Base-by-base conservation (phyloP, 2,329 filamentous ascomycete genomes). In the Cordyceps tenuipes region DNA sequence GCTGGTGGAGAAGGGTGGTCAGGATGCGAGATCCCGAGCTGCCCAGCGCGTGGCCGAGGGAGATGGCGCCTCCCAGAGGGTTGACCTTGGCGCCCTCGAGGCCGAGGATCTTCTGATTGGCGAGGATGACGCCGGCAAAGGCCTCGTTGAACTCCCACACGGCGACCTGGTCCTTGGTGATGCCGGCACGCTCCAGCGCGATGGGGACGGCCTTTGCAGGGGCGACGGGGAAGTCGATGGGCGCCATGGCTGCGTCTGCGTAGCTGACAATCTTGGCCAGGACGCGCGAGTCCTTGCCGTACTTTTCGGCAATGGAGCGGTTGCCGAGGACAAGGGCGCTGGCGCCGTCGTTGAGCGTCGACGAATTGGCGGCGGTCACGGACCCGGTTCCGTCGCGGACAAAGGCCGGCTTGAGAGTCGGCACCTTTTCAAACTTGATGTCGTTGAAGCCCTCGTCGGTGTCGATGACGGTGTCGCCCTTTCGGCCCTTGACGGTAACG, bases 61-160 rank as follows among this genome's bases (percentile, higher is more conserved):
- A 90, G 68, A 97, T 96, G 54, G 93, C 93, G 62, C 93, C 93
- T 59, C 93, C 93, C 2, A 95, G 81, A 51, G 88, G 88, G 73
- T 97, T 97, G 48, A 97, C 90, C 41, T 84, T 87, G 46, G 90
- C 90, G 51, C 83, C 80, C 64, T 92, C 82, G 2, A 97, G 82
- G 48, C 88, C 90, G 39, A 96, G 82, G 63, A 95, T 91, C 87
- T 96, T 92, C 68, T 90, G 88, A 70, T 97, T 97, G 47, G 93
- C 92, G 71, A 94, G 91, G 73, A 97, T 94, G 34, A 97, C 92
- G 5, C 90, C 90, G 31, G 94, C 93, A 71, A 99, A 99, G 0
- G 94, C 94, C 77, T 99, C 94, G 73, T 99, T 99, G 75, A 99
- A 96, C 73, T 97, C 94, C 93, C 94, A 97, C 23, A 97, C 78